Evolutionary conservation across 2,329 filamentous ascomycete genomes (phyloP).

Genomic region (Rhexocercosporidium sp.): DNA sequence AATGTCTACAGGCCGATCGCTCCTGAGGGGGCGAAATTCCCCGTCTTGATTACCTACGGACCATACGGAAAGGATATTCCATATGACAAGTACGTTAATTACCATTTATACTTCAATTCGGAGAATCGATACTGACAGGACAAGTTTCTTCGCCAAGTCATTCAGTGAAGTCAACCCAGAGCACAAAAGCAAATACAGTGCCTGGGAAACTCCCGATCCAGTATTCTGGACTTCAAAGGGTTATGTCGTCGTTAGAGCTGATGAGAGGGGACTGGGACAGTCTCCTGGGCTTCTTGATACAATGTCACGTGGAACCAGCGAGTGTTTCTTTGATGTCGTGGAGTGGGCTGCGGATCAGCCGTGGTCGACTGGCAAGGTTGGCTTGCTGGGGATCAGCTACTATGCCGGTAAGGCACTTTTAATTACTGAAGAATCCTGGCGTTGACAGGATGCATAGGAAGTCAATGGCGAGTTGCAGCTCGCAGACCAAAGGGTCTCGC

Average conservation of each 20-base stretch:
- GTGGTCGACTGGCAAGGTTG: constrained; percentile 57
- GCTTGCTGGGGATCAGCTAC: constrained; percentile 56
- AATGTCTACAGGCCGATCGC: constrained; percentile 57
- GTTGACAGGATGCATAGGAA: constrained; percentile 36
- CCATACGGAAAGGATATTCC: constrained; percentile 77
- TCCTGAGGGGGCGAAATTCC: constrained; percentile 47
- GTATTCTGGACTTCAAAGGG: constrained; percentile 49
- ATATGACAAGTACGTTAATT: constrained; percentile 53
- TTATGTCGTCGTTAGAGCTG: constrained; percentile 50
- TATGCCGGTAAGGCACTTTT: constrained; percentile 53
- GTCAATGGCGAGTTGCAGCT: constrained; percentile 60
- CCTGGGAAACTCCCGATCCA: constrained; percentile 52
- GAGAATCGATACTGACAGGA: neutral
- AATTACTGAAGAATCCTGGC: no score
- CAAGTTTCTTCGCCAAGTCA: constrained; percentile 55
- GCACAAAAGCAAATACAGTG: constrained; percentile 48
- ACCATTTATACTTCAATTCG: neutral
- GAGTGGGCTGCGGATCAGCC: constrained; percentile 57
- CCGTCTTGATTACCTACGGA: constrained; percentile 73
- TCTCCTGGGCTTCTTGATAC: constrained; percentile 57
- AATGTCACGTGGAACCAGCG: constrained; percentile 57
- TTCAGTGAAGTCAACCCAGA: constrained; percentile 51
- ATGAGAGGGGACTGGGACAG: constrained; percentile 57
- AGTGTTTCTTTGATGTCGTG: constrained; percentile 56
- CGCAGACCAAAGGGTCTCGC: constrained; percentile 55